phyloP scores from a whole-genome alignment of 2,329 filamentous ascomycete genomes.

The Paracamarosporium sp. region DNA sequence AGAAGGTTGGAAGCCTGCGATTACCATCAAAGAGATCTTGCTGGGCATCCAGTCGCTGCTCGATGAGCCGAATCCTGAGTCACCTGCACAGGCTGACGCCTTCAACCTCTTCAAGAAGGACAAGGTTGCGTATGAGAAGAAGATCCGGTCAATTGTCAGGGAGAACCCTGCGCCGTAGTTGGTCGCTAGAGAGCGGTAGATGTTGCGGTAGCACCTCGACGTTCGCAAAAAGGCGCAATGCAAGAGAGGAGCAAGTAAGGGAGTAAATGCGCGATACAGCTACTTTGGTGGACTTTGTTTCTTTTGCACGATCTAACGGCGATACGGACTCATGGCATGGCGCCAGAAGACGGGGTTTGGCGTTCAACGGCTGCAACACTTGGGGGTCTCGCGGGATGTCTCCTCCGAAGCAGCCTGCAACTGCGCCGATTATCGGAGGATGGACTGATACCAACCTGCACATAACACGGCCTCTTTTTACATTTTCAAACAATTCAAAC shows the following conservation, averaged over 20 bases:
- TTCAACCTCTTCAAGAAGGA: constrained; percentile 98
- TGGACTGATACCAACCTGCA: constrained; percentile 1
- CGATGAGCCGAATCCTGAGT: constrained; percentile 96
- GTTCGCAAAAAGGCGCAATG: neutral
- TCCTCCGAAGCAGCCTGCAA: too few relatives aligned
- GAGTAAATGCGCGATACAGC: neutral
- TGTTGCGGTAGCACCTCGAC: neutral
- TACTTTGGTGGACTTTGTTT: neutral
- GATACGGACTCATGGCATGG: constrained; percentile 1
- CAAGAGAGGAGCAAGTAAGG: neutral
- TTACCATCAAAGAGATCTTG: constrained; percentile 97
- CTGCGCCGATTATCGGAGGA: neutral
- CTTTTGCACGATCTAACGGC: neutral
- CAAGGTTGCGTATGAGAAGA: constrained; percentile 82
- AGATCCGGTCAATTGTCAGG: constrained; percentile 83
- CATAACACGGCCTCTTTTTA: neutral
- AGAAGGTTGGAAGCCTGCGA: constrained; percentile 97
- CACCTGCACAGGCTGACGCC: constrained; percentile 93
- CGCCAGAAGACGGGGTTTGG: neutral
- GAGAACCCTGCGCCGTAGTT: constrained; percentile 80
- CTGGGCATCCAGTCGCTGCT: constrained; percentile 95
- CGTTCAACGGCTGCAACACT: neutral
- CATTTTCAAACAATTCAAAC: neutral
- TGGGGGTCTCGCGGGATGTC: neutral
- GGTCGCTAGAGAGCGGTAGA: neutral